Evolutionary conservation across 345 rosid genomes (phyloP), one percentile per base, ranked within the genome.

Genomic region (Mangifera indica): DNA sequence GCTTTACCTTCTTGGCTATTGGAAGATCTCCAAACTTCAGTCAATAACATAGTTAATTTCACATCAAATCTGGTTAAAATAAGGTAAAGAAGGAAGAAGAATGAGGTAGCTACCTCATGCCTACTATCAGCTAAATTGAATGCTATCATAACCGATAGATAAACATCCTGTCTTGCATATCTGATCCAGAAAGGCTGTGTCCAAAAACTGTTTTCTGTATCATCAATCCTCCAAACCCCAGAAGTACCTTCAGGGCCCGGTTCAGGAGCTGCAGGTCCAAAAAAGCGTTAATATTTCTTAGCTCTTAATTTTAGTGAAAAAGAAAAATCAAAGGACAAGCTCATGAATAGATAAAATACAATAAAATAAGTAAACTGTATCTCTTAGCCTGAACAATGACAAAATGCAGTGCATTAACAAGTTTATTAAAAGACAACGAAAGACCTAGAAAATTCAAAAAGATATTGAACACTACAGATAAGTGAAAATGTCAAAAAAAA

Each of bases 211-310:
- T 80, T 83, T 17, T 83, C 86, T 29, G 66, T 60, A 45, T 83
- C 86, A 83, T 83, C 77, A 68, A 83, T 80, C 64, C 60, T 80
- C 86, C 86, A 83, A 32, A 81, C 69, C 51, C 86, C 86, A 70
- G 59, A 67, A 20, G 62, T 55, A 44, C 75, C 76, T 49, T 80
- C 80, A 60, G 74, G 26, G 42, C 76, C 82, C 42, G 78, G 21
- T 53, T 80, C 80, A 63, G 83, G 77, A 78, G 74, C 86, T 83
- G 74, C 66, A 67, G 66, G 62, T 46, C 40, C 21, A 57, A 37
- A 72, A 65, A 45, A n/a, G 4, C 15, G 22, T 13, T 32, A 60
- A 8, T 34, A 32, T 25, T 55, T 46, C 24, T 59, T 26, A 45
- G 58, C 12, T 45, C 24, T 59, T 48, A 45, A 59, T 45, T 53